Conservation (phyloP, 2,329 filamentous ascomycete species). For the Xylariaceae sp. region DNA sequence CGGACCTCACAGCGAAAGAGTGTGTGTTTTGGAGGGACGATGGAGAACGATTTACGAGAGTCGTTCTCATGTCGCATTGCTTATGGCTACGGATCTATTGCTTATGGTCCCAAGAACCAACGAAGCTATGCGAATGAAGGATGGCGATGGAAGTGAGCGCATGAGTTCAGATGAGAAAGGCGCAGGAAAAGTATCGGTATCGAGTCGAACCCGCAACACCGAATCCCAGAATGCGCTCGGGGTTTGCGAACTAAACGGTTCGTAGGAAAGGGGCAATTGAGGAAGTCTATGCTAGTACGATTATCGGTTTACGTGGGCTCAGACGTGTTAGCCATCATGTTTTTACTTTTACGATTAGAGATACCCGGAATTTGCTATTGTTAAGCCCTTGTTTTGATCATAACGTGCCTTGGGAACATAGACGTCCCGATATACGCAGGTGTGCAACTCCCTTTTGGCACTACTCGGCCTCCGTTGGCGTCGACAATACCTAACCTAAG, state of each 20-base stretch:
- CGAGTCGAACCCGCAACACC: background rate
- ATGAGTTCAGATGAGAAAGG: background rate
- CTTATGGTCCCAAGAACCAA: background rate
- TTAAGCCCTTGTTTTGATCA: too few species aligned
- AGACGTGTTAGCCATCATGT: background rate
- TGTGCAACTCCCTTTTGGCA: too few species aligned
- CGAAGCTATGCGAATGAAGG: background rate
- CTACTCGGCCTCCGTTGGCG: too few species aligned
- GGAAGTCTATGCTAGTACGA: background rate
- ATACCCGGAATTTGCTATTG: background rate
- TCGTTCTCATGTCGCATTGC: background rate
- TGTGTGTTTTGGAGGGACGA: background rate
- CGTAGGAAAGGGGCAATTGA: background rate
- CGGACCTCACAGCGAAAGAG: background rate
- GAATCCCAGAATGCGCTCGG: background rate
- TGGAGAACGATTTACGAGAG: background rate
- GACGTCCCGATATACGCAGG: too few species aligned
- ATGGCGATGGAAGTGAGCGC: background rate
- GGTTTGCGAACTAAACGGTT: background rate
- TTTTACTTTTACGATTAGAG: background rate
- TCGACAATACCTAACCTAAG: too few species aligned
- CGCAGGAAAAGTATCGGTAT: background rate
- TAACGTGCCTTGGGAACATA: too few species aligned
- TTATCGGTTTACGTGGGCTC: background rate
- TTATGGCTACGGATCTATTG: background rate